A percentile compares a stretch with the other conserved stretches of the same genome.
phyloP scores from a whole-genome alignment of 1,139 yeast genomes.

The Groenewaldozyma sp. region DNA sequence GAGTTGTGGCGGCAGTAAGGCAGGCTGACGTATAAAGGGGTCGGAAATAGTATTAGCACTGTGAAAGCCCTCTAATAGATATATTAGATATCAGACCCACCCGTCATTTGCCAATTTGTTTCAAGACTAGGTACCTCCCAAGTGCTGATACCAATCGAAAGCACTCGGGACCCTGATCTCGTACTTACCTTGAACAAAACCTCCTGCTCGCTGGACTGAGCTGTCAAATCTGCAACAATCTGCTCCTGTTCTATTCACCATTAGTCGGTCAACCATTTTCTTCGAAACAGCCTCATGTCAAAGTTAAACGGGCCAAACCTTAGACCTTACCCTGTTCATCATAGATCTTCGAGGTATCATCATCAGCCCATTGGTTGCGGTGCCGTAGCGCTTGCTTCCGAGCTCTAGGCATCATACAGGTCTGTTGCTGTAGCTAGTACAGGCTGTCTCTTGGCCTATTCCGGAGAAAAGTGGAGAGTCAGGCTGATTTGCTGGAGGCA shows the following conservation, averaged over 20 bases:
- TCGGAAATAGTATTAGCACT: slow-evolving; percentile 21
- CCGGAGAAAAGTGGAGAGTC: too few relatives aligned
- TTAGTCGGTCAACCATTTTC: neutral
- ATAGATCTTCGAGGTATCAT: neutral
- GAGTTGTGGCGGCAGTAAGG: slow-evolving; percentile 24
- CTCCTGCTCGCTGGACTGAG: slow-evolving; percentile 18
- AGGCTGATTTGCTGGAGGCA: too few relatives aligned
- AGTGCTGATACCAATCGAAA: neutral
- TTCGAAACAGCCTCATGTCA: too few relatives aligned
- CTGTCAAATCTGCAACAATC: slow-evolving; percentile 18
- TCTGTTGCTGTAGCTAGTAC: too few relatives aligned
- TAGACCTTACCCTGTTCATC: neutral
- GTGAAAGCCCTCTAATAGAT: slow-evolving; percentile 13
- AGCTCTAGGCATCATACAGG: neutral
- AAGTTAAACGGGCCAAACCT: too few relatives aligned
- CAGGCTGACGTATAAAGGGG: slow-evolving; percentile 24
- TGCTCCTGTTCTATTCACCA: slow-evolving; percentile 20
- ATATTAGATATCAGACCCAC: neutral
- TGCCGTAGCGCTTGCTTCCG: neutral
- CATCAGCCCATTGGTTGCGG: neutral
- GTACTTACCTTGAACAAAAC: slow-evolving; percentile 10
- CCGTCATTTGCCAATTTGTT: too few relatives aligned
- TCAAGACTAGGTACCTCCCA: neutral
- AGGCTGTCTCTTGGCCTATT: too few relatives aligned
- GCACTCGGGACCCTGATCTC: neutral